Evolutionary conservation across 2,329 filamentous ascomycete genomes (phyloP), one percentile per base, ranked within the genome.

Genomic region (Monascus ruber): DNA sequence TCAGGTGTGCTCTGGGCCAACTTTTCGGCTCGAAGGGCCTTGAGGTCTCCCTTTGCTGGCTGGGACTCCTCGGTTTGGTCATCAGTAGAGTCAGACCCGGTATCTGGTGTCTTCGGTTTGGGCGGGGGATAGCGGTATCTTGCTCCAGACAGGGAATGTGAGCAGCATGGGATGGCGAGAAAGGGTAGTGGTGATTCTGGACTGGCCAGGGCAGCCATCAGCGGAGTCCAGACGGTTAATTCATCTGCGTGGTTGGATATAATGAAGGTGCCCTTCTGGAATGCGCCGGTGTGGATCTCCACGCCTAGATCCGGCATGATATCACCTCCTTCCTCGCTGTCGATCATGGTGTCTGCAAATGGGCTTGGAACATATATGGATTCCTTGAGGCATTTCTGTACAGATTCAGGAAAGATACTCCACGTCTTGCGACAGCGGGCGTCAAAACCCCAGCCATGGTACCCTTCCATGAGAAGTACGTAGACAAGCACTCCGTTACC

Each of bases 181-280:
- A 95, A 98, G 0, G 87, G 83, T 7, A 82, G 83, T 2, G 75
- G 65, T 0, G 82, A 87, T 10, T 41, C 39, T 0, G 59, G 60
- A 38, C 47, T 53, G 2, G 65, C 55, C 1, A 86, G 66, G 5
- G 77, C 76, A 1, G 85, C 88, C 32, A 98, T 75, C 11, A 96
- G 73, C 0, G 91, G 91, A 0, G 91, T 96, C 91, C 91, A 98
- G 0, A 85, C 78, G 0, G 91, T 98, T 9, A 98, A 73, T 64
- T 98, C 88, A 57, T 98, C 91, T 7, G 89, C 89, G 59, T 98
- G 91, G 56, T 98, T 98, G 36, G 87, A 94, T 46, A 98, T 83
- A 52, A 98, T 86, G 61, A 98, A 98, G 0, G 86, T 93, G 26
- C 78, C 77, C 10, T 62, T 58, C 0, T 77, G 71, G 53, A 96